Percentiles rank a stretch among this genome's conserved stretches.
Conservation (phyloP, 1,284 basidiomycete genomes). For the Naganishia cerealis region DNA sequence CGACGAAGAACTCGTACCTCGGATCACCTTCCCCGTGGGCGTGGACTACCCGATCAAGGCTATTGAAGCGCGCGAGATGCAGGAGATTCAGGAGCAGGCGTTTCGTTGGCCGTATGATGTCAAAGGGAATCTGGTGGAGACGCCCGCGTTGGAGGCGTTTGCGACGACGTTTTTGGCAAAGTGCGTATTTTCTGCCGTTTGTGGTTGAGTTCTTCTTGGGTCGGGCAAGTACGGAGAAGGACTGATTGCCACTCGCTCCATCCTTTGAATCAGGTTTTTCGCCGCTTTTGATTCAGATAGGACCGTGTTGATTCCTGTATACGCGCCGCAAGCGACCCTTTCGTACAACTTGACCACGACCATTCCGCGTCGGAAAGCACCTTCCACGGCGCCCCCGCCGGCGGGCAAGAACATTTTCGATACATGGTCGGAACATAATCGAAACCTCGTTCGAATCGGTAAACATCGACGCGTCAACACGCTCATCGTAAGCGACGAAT, state of each 20-base stretch:
- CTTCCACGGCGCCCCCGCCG: constrained; percentile 70
- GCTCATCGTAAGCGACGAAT: constrained; percentile 70
- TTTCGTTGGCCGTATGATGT: constrained; percentile 50
- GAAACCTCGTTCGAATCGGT: constrained; percentile 72
- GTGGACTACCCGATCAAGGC: constrained; percentile 38
- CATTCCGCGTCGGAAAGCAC: constrained; percentile 75
- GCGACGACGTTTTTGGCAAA: constrained; percentile 55
- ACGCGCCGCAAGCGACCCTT: constrained; percentile 81
- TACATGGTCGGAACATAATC: constrained; percentile 59
- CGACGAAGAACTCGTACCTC: constrained; percentile 58
- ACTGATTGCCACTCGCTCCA: neutral
- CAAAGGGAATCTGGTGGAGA: constrained; percentile 42
- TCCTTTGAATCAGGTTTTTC: constrained; percentile 66
- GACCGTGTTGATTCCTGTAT: constrained; percentile 67
- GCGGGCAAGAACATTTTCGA: constrained; percentile 59
- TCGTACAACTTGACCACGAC: constrained; percentile 80
- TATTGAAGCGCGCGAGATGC: constrained; percentile 40
- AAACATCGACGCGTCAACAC: constrained; percentile 67
- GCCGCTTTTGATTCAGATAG: constrained; percentile 77
- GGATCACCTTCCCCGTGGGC: constrained; percentile 48
- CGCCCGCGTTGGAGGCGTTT: constrained; percentile 44
- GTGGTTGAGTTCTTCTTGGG: neutral
- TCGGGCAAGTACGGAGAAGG: neutral
- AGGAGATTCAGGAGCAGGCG: constrained; percentile 39
- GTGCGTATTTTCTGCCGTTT: constrained; percentile 35